Evolutionary conservation across 306 rosid genomes (phyloP), one percentile per base, ranked within the genome.

Genomic region (Cucurbita moschata): DNA sequence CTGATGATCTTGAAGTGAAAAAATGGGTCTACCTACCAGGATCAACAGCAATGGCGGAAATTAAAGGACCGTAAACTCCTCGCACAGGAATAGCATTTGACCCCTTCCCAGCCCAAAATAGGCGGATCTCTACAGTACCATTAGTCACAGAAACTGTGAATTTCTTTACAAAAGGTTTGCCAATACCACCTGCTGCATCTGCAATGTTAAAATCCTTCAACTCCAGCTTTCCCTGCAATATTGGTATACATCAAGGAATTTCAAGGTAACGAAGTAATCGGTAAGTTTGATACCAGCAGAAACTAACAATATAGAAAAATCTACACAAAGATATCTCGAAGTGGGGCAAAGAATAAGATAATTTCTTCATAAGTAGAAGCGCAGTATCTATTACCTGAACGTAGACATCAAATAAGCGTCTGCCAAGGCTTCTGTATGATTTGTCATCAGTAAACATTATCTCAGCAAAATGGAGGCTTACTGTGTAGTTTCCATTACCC

Each of bases 41-140:
- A 65, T 47, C n/a, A 44, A 77, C 73, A 26, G 80, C 71, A 71
- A 85, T 85, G 46, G 88, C 88, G 5, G 84, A 85, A 54, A 85
- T 79, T 13, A 85, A 82, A 66, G 88, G 86, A 53, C 88, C 86
- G 43, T 79, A 85, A 55, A 59, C 53, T 82, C 84, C 86, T 75
- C 80, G 55, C 0, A 0, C 1, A 3, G 88, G 86, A 60, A 82
- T 79, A 38, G 68, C 77, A 14, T 38, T 44, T 37, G 86, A 75
- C 21, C 88, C 88, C 68, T 75, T 85, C 46, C 88, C 88, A 18
- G 86, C 81, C 88, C 88, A 85, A 63, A 47, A 75, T 26, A 85
- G 76, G 46, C 81, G 82, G 56, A 85, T 82, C 70, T 85, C 88
- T 58, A 85, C 26, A 14, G 79, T 76, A 37, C 14, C 55, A 37